phyloP scores from a whole-genome alignment of 2,329 filamentous ascomycete species.

The Taxawa tesnikishii region DNA sequence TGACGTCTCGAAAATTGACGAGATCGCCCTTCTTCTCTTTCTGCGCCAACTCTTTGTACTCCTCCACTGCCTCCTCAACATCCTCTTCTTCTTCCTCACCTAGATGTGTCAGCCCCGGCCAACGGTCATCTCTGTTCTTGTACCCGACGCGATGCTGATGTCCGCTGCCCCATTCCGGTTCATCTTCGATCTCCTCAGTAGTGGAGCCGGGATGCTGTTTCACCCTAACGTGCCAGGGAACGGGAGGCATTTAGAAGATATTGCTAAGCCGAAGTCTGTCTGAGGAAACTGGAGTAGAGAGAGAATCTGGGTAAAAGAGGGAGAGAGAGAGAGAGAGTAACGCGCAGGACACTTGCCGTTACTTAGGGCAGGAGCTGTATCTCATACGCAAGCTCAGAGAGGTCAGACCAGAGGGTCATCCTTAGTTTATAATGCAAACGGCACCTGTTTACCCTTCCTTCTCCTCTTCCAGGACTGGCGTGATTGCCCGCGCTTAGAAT shows the following conservation, averaged over 20 bases:
- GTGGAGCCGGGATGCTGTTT: constrained; percentile 28
- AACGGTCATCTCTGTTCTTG: constrained; percentile 22
- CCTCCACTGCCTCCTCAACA: constrained; percentile 14
- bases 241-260: constrained; percentile 15
- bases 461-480: too few relatives aligned
- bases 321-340: too few relatives aligned
- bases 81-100: constrained; percentile 17
- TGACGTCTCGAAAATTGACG: constrained; percentile 26
- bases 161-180: constrained; percentile 29
- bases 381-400: too few relatives aligned
- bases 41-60: constrained; percentile 15
- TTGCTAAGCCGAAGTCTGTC: too few relatives aligned
- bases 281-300: too few relatives aligned
- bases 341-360: too few relatives aligned
- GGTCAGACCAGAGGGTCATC: too few relatives aligned
- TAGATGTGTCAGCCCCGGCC: constrained; percentile 26
- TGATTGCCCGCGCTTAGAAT: too few relatives aligned
- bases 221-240: constrained; percentile 17
- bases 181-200: constrained; percentile 25
- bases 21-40: constrained; percentile 19
- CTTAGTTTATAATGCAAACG: too few relatives aligned
- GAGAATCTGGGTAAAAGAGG: not conserved
- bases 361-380: too few relatives aligned
- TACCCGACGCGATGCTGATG: constrained; percentile 31
- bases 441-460: too few relatives aligned